A percentile compares a stretch with the other conserved stretches of the same genome.
Evolutionary conservation across 345 rosid species (phyloP).

Genomic region (Salix koriyanagi): DNA sequence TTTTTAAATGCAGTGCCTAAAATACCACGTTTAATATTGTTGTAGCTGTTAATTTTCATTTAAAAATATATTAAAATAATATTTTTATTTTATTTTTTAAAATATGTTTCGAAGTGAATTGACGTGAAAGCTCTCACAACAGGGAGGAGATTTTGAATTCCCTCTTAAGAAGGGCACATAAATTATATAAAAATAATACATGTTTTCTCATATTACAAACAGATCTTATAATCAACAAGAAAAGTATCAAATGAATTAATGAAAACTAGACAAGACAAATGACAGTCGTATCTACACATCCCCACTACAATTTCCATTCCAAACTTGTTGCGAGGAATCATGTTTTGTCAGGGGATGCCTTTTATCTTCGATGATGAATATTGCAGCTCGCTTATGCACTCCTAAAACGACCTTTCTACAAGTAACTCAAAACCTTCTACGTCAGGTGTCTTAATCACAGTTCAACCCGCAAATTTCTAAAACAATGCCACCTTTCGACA

Average conservation of each 20-base stretch:
- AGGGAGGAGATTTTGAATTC: not conserved
- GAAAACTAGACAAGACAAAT: not conserved
- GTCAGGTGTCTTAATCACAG: slow-evolving; percentile 25
- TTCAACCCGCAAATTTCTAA: slow-evolving; percentile 54
- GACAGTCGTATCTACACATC: slow-evolving; percentile 2
- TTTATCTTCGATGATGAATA: not conserved
- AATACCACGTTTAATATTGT: too few relatives aligned
- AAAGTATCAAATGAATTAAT: slow-evolving; percentile 3
- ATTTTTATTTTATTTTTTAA: too few relatives aligned
- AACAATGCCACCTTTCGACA: slow-evolving; percentile 39
- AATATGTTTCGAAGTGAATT: not conserved
- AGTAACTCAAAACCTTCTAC: not conserved
- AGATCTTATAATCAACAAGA: not conserved
- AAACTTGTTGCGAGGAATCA: slow-evolving; percentile 8
- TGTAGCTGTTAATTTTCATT: too few relatives aligned
- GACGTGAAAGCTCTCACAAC: not conserved
- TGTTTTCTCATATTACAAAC: slow-evolving; percentile 1
- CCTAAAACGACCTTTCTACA: slow-evolving; percentile 2
- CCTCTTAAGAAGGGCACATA: not conserved
- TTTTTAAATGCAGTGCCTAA: too few relatives aligned
- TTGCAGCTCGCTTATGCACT: not conserved
- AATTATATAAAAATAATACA: not conserved
- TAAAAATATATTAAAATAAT: too few relatives aligned
- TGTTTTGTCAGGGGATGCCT: not conserved
- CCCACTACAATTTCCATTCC: not conserved